Evolutionary conservation across 306 rosid species (phyloP), one percentile per base, ranked within the genome.

Genomic region (Fragaria ananassa): DNA sequence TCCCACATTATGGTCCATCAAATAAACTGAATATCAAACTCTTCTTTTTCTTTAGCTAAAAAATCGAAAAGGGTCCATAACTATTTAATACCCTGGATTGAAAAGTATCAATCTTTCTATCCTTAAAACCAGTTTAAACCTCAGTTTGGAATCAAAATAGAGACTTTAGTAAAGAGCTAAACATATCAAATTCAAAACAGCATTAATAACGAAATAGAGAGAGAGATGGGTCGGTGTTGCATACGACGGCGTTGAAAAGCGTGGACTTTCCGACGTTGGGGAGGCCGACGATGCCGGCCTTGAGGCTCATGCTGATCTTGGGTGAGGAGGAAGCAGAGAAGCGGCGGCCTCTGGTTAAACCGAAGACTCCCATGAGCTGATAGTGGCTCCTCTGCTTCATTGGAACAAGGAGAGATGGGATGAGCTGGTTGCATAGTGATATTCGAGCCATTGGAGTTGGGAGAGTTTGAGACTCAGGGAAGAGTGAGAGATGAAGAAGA

Each of bases 211-310:
- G 27, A 13, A 74, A 6, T 45, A 74, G 17, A 80, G 72, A 6
- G 45, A 74, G 17, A 80, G 63, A 49, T 1, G 41, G 21, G 69
- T 60, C 29, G 70, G 34, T 5, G 14, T 23, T 14, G 14, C 93
- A 88, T 82, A 95, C 97, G 31, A 95, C 97, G 77, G 97, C 99
- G 74, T 92, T 95, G 88, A 95, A 95, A 76, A 95, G 97, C 35
- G 97, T 95, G 74, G 98, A 95, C 79, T 90, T 95, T 47, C 98
- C 98, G 71, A 95, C 99, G 79, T 95, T 95, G 10, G 97, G 97
- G 57, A 95, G 99, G 76, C 99, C 99, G 66, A 95, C 99, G 58
- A 95, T 92, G 70, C 99, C 99, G 60, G 97, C 96, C 83, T 76
- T 87, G 73, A 95, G 93, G 83, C 93, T 95, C 99, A 90, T 95